Percentiles rank a stretch among this genome's conserved stretches.
These are phyloP conservation scores for Echria macrotheca DNA, from an alignment of 495 filamentous ascomycete species.

Conservation along the genomic window DNA sequence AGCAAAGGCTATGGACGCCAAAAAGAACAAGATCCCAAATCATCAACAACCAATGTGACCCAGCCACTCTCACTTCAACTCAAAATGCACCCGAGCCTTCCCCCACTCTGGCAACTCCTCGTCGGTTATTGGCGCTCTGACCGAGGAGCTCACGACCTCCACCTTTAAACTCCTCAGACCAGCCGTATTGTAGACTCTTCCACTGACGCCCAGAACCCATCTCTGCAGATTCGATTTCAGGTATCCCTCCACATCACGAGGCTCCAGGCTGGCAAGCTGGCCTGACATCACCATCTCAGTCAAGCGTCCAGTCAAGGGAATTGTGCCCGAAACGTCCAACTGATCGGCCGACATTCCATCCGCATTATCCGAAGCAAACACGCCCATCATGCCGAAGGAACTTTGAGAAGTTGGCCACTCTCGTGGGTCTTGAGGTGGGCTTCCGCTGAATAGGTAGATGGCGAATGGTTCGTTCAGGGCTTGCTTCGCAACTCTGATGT, in stretches of 20 bases:
- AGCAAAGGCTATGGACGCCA: no score
- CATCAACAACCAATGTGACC: no score
- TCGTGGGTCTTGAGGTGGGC: constrained; percentile 30
- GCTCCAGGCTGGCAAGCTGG: constrained; percentile 36
- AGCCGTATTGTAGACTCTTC: constrained; percentile 21
- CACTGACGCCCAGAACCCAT: constrained; percentile 27
- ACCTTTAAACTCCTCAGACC: constrained; percentile 31
- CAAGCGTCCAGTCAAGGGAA: constrained; percentile 53
- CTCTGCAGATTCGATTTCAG: constrained; percentile 40
- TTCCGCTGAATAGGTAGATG: constrained; percentile 58
- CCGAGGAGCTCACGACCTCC: constrained; percentile 37
- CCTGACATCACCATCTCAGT: constrained; percentile 34
- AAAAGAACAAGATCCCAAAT: no score
- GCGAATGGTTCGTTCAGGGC: constrained; percentile 51
- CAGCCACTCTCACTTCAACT: constrained; percentile 19
- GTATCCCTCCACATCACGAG: constrained; percentile 37
- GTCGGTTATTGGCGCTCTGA: constrained; percentile 31
- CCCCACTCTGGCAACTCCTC: constrained; percentile 42
- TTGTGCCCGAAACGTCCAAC: constrained; percentile 42
- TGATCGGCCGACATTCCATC: constrained; percentile 13
- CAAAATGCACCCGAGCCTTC: constrained; percentile 21
- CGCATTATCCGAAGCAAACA: constrained; percentile 37
- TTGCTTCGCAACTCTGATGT: constrained; percentile 51
- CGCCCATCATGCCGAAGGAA: constrained; percentile 50
- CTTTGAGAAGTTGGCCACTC: constrained; percentile 40